Percentiles rank a stretch among this genome's conserved stretches.
Conservation (phyloP, 352 stramenopile genomes). For the Globisporangium perplexum region DNA sequence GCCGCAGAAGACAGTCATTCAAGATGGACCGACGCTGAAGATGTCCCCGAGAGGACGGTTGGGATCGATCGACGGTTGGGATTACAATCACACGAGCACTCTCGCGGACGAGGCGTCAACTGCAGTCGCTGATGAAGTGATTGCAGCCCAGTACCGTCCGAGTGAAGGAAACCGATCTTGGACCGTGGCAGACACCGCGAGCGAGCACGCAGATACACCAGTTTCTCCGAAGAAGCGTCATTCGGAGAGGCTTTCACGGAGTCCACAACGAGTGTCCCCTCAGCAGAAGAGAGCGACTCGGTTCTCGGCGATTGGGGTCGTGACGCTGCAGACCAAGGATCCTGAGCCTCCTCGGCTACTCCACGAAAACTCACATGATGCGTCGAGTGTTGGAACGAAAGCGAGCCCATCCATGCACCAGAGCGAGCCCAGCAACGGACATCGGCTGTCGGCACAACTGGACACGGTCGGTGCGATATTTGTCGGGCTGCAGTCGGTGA, state of each 20-base stretch:
- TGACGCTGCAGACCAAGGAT: neutral
- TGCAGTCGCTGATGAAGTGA: neutral
- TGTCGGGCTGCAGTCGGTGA: neutral
- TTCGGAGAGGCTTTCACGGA: neutral
- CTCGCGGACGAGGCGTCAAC: neutral
- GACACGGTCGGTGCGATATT: neutral
- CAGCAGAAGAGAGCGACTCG: neutral
- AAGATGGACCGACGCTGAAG: neutral
- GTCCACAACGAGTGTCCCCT: constrained; percentile 3
- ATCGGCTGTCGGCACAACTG: neutral
- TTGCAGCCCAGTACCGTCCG: no score
- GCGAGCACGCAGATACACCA: neutral
- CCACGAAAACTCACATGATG: neutral
- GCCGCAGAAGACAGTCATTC: neutral
- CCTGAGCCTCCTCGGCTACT: neutral
- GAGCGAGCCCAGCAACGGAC: constrained; percentile 7
- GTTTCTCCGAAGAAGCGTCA: neutral
- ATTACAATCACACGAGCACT: neutral
- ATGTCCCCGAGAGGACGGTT: neutral
- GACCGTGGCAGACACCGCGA: neutral
- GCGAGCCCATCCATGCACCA: constrained; percentile 5
- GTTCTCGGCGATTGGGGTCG: neutral
- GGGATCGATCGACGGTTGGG: neutral
- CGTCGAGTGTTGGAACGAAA: neutral
- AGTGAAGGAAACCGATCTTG: neutral